phyloP scores from a whole-genome alignment of 768 basidiomycete genomes.

The Leccinum subtestaceum region DNA sequence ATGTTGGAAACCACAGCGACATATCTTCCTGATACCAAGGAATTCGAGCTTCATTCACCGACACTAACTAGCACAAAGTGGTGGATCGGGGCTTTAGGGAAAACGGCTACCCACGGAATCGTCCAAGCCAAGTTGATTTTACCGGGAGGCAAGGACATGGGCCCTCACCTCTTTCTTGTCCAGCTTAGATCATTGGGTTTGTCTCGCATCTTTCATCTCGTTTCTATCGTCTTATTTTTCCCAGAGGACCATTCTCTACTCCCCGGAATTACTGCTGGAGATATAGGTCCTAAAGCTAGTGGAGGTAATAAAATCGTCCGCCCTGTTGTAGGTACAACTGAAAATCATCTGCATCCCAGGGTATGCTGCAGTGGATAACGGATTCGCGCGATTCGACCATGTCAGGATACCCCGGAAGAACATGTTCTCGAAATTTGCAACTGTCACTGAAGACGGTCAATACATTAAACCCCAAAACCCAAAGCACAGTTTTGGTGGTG shows the following conservation, averaged over 20 bases:
- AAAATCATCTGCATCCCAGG: constrained; percentile 35
- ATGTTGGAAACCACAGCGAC: constrained; percentile 75
- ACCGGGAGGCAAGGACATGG: constrained; percentile 55
- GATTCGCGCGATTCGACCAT: constrained; percentile 63
- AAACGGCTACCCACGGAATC: constrained; percentile 71
- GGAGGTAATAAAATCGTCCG: constrained; percentile 29
- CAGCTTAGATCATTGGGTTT: constrained; percentile 63
- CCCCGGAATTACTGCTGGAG: constrained; percentile 63
- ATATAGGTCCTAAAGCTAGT: constrained; percentile 48
- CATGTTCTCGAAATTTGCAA: constrained; percentile 75
- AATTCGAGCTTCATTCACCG: constrained; percentile 77
- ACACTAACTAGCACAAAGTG: constrained; percentile 75
- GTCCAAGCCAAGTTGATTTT: constrained; percentile 74
- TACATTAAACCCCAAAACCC: constrained; percentile 69
- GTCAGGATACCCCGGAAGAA: constrained; percentile 64
- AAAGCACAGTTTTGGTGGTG: constrained; percentile 74
- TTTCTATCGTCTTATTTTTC: constrained; percentile 1
- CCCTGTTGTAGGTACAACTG: not conserved
- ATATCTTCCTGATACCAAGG: constrained; percentile 59
- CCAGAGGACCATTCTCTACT: constrained; percentile 58
- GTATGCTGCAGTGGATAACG: constrained; percentile 56
- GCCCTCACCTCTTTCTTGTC: constrained; percentile 74
- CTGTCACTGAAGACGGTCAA: constrained; percentile 59
- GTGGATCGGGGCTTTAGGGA: constrained; percentile 77
- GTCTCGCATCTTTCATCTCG: not conserved